Evolutionary conservation across 345 rosid species (phyloP).

Genomic region (Euclidium syriacum): DNA sequence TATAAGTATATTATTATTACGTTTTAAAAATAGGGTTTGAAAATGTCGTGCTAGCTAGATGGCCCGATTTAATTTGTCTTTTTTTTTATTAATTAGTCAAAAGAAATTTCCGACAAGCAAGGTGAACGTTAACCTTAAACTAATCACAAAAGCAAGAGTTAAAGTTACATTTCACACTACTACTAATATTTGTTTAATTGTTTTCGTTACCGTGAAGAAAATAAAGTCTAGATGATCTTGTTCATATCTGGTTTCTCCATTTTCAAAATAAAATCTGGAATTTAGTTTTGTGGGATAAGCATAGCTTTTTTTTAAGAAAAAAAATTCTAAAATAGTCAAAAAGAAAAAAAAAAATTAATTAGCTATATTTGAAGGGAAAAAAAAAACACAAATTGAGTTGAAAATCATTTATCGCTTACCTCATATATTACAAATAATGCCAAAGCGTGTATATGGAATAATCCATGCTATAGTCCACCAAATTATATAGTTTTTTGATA

Average conservation of each 20-base stretch:
- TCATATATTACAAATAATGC: not conserved
- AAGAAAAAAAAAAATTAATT: too few species aligned
- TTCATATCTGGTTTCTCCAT: not conserved
- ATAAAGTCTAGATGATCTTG: not conserved
- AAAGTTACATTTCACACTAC: conserved; percentile 21
- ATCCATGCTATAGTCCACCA: not conserved
- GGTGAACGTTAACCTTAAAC: conserved; percentile 28
- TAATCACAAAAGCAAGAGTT: conserved; percentile 24
- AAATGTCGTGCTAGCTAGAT: not conserved
- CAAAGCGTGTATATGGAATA: too few species aligned
- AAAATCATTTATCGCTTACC: not conserved
- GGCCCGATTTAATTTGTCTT: not conserved
- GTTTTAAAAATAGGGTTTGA: not conserved
- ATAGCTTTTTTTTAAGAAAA: not conserved
- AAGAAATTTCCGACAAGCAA: conserved; percentile 32
- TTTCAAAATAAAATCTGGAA: not conserved
- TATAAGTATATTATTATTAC: too few species aligned
- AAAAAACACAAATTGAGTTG: not conserved
- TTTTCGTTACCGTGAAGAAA: conserved; percentile 9
- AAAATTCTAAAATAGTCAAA: too few species aligned
- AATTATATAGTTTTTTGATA: too few species aligned
- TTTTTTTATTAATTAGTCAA: conserved; percentile 20
- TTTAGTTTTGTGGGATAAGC: not conserved
- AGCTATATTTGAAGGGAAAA: not conserved
- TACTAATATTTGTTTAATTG: not conserved